These are phyloP conservation scores for Ophiobolus disseminans DNA, from an alignment of 2,329 filamentous ascomycete species.

Conservation along the genomic window DNA sequence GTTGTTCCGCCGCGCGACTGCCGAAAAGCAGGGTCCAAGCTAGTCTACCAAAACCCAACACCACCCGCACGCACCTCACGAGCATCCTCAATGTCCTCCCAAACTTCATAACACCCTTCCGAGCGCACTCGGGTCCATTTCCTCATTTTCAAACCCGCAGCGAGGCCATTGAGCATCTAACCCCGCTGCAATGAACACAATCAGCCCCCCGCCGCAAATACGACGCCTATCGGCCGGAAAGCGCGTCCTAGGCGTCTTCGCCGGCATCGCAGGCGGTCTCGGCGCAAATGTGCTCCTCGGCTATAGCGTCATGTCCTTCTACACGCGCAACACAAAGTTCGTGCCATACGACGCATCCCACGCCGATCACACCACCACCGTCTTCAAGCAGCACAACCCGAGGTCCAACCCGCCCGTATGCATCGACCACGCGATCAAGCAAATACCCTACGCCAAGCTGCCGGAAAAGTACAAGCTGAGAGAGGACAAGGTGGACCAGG, in stretches of 20 bases:
- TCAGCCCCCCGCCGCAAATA: conserved; percentile 40
- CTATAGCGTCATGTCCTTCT: conserved; percentile 46
- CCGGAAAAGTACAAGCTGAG: conserved; percentile 29
- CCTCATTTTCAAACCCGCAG: background rate
- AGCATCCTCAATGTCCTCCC: conserved; percentile 1
- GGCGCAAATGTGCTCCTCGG: conserved; percentile 39
- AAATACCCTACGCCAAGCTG: conserved; percentile 44
- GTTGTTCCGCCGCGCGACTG: conserved; percentile 8
- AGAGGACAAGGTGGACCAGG: conserved; percentile 30
- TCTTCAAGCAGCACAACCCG: conserved; percentile 41
- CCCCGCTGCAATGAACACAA: conserved; percentile 42
- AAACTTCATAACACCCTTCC: background rate
- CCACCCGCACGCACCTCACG: conserved; percentile 11
- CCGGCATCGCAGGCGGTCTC: conserved; percentile 41
- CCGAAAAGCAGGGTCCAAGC: conserved; percentile 17
- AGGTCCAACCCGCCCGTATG: conserved; percentile 40
- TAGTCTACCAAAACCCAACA: conserved; percentile 19
- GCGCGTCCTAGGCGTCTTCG: conserved; percentile 39
- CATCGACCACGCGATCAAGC: conserved; percentile 48
- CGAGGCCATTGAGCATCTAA: background rate
- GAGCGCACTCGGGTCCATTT: background rate
- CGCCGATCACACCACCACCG: conserved; percentile 33
- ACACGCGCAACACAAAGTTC: conserved; percentile 46
- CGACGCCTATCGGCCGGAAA: conserved; percentile 37
- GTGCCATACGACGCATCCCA: conserved; percentile 41